Evolutionary conservation across 73 alveolate genomes (phyloP).

Genomic region (Stentor coeruleus): DNA sequence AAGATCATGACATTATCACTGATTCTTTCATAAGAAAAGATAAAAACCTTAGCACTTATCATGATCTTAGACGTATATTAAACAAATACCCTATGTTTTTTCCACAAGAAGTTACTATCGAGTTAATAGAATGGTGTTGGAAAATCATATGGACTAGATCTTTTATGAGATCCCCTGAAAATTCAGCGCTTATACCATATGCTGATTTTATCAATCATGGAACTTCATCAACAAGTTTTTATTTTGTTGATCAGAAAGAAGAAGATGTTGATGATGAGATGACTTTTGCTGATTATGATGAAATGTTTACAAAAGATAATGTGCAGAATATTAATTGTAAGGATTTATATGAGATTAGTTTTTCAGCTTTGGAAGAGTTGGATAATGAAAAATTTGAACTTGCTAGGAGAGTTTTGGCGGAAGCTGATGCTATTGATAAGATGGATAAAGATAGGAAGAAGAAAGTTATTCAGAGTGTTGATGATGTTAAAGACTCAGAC

Average conservation of each 20-base stretch:
- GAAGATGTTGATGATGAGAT: neutral
- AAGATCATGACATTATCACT: conserved; percentile 22
- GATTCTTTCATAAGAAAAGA: neutral
- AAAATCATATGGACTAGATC: neutral
- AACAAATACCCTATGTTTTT: neutral
- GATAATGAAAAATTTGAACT: neutral
- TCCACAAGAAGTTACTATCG: neutral
- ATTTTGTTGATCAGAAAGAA: neutral
- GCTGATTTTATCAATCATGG: conserved; percentile 27
- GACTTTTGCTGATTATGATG: neutral
- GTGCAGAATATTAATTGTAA: neutral
- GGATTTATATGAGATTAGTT: neutral
- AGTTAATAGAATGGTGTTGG: neutral
- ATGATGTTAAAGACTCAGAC: neutral
- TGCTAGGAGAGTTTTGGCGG: neutral
- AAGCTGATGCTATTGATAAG: neutral
- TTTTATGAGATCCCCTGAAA: neutral
- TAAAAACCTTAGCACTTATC: neutral
- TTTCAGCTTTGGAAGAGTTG: neutral
- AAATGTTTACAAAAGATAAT: neutral
- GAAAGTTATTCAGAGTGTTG: neutral
- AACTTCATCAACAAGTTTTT: neutral
- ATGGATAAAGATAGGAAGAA: neutral
- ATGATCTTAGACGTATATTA: neutral
- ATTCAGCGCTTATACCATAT: conserved; percentile 4